A percentile compares a stretch with the other conserved stretches of the same genome.
Conservation (phyloP, 345 rosid species). For the Arabidopsis suecica region DNA sequence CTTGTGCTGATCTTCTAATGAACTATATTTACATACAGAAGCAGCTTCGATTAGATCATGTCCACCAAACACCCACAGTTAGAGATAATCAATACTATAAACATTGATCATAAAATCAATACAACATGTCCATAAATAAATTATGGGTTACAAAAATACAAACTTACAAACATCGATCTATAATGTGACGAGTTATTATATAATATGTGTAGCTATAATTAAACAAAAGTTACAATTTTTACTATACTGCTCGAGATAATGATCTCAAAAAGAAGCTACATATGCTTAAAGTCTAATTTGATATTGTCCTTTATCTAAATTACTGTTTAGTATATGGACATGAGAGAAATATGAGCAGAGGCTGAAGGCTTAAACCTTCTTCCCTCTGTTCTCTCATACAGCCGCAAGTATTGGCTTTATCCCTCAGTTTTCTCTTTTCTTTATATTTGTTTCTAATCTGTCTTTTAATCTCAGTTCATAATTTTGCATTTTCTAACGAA, state of each 20-base stretch:
- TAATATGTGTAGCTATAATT: constrained; percentile 19
- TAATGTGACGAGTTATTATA: constrained; percentile 17
- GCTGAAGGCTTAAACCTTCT: constrained; percentile 91
- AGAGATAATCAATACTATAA: neutral
- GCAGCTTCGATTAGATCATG: neutral
- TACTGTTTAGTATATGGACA: constrained; percentile 51
- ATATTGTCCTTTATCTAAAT: constrained; percentile 23
- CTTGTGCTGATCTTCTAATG: too few relatives aligned
- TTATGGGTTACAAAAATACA: constrained; percentile 28
- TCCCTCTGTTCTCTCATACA: constrained; percentile 57
- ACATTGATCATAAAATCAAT: constrained; percentile 1
- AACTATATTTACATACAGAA: neutral
- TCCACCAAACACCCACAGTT: neutral
- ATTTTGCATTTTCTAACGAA: constrained; percentile 79
- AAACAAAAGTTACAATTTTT: constrained; percentile 27
- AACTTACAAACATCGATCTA: constrained; percentile 5
- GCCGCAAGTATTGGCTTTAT: constrained; percentile 26
- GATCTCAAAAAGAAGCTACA: constrained; percentile 1
- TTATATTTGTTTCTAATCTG: constrained; percentile 31
- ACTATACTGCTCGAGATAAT: constrained; percentile 28
- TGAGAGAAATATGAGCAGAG: constrained; percentile 58
- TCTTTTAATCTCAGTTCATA: constrained; percentile 50
- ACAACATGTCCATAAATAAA: constrained; percentile 26
- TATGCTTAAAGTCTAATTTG: constrained; percentile 21
- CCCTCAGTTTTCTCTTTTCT: constrained; percentile 9